Evolutionary conservation across 2,329 filamentous ascomycete species (phyloP).

Genomic region (Fusarium keratoplasticum): DNA sequence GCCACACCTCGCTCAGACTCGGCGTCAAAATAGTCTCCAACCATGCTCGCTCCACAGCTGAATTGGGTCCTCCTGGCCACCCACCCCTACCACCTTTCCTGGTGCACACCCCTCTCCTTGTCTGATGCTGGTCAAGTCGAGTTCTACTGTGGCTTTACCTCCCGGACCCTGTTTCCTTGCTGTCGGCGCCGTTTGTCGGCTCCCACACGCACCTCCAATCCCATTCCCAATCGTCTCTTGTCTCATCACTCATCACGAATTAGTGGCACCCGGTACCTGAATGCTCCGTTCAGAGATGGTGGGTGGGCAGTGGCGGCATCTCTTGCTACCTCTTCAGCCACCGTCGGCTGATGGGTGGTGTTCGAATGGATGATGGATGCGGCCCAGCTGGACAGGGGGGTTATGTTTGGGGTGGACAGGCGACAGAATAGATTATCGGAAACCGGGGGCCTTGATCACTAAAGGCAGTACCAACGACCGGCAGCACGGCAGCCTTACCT

Average conservation of each 20-base stretch:
- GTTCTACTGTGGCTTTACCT: conserved; percentile 33
- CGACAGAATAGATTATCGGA: conserved; percentile 6
- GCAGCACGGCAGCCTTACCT: not conserved
- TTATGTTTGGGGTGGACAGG: conserved; percentile 7
- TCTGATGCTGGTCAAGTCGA: not conserved
- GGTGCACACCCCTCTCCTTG: conserved; percentile 2
- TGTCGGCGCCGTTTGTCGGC: conserved; percentile 32
- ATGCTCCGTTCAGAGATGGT: conserved; percentile 26
- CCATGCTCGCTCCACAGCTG: conserved; percentile 12
- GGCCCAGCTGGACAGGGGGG: conserved; percentile 18
- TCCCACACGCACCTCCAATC: conserved; percentile 13
- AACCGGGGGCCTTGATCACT: conserved; percentile 2
- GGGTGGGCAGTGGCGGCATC: conserved; percentile 30
- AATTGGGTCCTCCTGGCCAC: not conserved
- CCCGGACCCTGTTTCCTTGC: conserved; percentile 33
- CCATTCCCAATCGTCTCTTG: conserved; percentile 14
- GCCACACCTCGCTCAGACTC: conserved; percentile 29
- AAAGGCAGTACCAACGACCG: not conserved
- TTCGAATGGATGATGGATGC: conserved; percentile 3
- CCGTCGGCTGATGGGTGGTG: conserved; percentile 19
- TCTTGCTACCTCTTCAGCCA: conserved; percentile 30
- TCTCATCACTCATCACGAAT: conserved; percentile 17
- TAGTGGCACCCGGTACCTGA: conserved; percentile 39
- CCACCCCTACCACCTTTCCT: conserved; percentile 14
- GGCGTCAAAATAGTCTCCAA: conserved; percentile 31